Evolutionary conservation across 1,284 basidiomycete genomes (phyloP).

Genomic region (Tilletiopsis washingtonensis): DNA sequence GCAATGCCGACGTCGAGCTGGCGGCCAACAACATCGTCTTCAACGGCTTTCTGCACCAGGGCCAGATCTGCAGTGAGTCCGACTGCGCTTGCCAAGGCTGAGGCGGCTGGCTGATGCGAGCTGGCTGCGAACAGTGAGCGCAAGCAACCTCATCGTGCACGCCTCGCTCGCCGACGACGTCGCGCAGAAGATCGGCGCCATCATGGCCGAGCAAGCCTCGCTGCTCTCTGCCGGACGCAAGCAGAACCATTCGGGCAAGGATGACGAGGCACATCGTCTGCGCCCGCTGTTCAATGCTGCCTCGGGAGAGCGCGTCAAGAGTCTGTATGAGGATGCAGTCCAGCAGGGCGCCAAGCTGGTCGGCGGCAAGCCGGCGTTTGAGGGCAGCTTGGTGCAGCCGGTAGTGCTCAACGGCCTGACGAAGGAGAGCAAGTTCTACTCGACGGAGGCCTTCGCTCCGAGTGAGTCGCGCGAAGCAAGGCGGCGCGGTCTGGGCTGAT

Average conservation of each 20-base stretch:
- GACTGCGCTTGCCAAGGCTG: too few relatives aligned
- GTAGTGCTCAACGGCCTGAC: conserved; percentile 55
- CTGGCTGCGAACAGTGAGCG: too few relatives aligned
- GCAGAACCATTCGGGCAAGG: conserved; percentile 15
- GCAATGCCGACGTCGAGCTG: conserved; percentile 59
- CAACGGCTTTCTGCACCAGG: conserved; percentile 59
- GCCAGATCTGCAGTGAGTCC: conserved; percentile 68
- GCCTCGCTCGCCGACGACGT: conserved; percentile 46
- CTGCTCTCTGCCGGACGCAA: conserved; percentile 5
- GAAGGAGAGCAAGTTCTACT: conserved; percentile 50
- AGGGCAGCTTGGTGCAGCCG: conserved; percentile 54
- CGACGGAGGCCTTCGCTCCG: conserved; percentile 13
- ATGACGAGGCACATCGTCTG: conserved; percentile 16
- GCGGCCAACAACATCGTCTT: conserved; percentile 53
- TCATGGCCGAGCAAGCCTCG: conserved; percentile 14
- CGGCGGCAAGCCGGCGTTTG: conserved; percentile 50
- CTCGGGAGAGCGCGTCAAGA: conserved; percentile 54
- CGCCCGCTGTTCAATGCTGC: conserved; percentile 54
- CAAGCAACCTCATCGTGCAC: conserved; percentile 61
- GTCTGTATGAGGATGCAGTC: conserved; percentile 55
- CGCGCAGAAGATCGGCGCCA: conserved; percentile 49
- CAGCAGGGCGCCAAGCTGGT: conserved; percentile 55
- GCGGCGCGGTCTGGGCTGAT: not conserved
- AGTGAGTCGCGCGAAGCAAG: not conserved
- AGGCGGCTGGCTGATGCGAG: too few relatives aligned